Conservation (phyloP, 78 protist genomes). For the Mastigamoeba balamuthi region DNA sequence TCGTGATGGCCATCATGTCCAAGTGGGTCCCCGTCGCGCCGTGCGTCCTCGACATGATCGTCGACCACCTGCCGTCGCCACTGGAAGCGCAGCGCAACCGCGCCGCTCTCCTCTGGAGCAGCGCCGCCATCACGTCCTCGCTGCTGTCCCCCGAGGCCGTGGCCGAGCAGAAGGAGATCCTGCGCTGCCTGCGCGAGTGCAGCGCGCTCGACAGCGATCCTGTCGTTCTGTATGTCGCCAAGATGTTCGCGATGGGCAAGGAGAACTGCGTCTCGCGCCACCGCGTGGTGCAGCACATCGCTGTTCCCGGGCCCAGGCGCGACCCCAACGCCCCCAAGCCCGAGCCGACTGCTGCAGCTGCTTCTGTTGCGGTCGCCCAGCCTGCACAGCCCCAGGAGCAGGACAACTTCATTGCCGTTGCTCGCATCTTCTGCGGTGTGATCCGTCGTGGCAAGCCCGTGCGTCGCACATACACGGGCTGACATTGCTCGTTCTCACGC, state of each 20-base stretch:
- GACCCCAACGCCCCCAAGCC: background rate
- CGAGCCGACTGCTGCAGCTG: background rate
- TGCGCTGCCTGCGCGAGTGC: conserved; percentile 16
- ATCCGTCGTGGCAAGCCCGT: no score
- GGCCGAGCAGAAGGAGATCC: conserved; percentile 11
- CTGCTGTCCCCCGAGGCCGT: background rate
- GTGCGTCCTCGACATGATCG: conserved; percentile 44
- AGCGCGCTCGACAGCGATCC: background rate
- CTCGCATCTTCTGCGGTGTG: conserved; percentile 81
- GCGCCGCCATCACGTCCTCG: background rate
- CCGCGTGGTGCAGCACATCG: no score
- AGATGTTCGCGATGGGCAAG: conserved; percentile 48
- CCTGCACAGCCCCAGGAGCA: background rate
- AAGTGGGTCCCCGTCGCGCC: conserved; percentile 81
- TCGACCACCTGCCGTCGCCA: conserved; percentile 60
- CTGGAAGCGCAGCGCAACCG: conserved; percentile 60
- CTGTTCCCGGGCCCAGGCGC: background rate
- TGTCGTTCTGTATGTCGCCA: conserved; percentile 46
- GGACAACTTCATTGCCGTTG: conserved; percentile 68
- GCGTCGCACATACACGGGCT: conserved; percentile 12
- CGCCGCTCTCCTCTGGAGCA: conserved; percentile 31
- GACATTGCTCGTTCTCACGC: conserved; percentile 8
- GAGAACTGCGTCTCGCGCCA: conserved; percentile 36
- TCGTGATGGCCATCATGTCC: conserved; percentile 28
- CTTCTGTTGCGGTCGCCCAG: background rate